Base-by-base conservation (phyloP, 345 rosid species). In the Euclidium syriacum region DNA sequence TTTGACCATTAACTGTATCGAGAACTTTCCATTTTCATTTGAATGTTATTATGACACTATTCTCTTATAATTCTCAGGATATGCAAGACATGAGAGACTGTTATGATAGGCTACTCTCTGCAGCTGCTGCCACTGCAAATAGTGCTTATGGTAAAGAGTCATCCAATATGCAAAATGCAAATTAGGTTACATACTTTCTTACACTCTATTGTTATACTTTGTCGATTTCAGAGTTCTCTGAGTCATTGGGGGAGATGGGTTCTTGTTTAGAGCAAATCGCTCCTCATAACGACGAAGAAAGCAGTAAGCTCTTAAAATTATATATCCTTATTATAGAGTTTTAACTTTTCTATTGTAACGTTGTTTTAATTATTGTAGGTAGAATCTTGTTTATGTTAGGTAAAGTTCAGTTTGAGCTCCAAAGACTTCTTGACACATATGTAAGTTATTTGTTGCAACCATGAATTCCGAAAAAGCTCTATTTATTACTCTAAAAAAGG, bases 81-180 rank as follows among this genome's bases (percentile, higher is more conserved):
- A 84, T 95, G 97, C 95, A 79, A 67, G 84, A 80, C 49, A 88
- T 95, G 89, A 83, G 85, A 75, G 76, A 85, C 48, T 86, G 97
- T 76, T 95, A 88, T n/a, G 99, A 95, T 72, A 86, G 97, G 75
- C 79, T 95, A 60, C 94, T 95, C 63, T 76, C 95, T 44, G 96
- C 97, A 1, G 99, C 99, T 62, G 95, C 97, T 23, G 95, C 85
- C 10, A 81, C 86, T 0, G 97, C 97, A 15, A 95, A 95, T 70
- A 85, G 96, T 64, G 96, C 97, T 48, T 94, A 78, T 62, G 99
- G 99, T 94, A 78, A 68, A 33, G 9, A 62, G 38, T 17, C 4
- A 54, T 46, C 0, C n/a, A 12, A 4, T 33, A 8, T 42, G 14
- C 36, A 18, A 52, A 30, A 57, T 40, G 53, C 10, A 7, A 33